Percentiles rank a stretch among this genome's conserved stretches.
Evolutionary conservation across 2,329 filamentous ascomycete species (phyloP).

Genomic region (Colletotrichum ledebouriae): DNA sequence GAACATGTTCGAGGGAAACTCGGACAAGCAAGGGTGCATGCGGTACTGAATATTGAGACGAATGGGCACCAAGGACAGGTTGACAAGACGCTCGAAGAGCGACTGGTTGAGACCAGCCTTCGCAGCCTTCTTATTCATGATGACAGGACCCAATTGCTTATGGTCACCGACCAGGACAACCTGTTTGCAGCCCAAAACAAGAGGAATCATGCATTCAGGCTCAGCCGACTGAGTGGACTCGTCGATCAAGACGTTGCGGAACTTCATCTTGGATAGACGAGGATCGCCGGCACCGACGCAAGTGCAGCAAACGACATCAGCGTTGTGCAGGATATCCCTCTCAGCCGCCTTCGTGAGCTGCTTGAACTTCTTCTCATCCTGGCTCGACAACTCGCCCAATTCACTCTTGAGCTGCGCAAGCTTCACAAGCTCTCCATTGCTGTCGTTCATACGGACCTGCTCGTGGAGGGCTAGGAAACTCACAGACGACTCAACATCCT

Average conservation of each 20-base stretch:
- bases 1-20: constrained; percentile 99
- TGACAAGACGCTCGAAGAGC: constrained; percentile 96
- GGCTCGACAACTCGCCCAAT: constrained; percentile 89
- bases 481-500: constrained; percentile 98
- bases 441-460: constrained; percentile 97
- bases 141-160: constrained; percentile 96
- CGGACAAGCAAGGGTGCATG: constrained; percentile 97
- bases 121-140: constrained; percentile 99
- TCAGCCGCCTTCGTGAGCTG: constrained; percentile 94
- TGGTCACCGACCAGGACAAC: constrained; percentile 99
- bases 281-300: constrained; percentile 98
- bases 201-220: constrained; percentile 98
- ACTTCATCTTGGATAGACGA: constrained; percentile 95
- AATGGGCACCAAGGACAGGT: constrained; percentile 90
- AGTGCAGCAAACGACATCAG: constrained; percentile 98
- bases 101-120: constrained; percentile 98
- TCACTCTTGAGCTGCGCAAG: constrained; percentile 94
- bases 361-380: constrained; percentile 99
- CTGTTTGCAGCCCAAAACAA: constrained; percentile 98
- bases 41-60: constrained; percentile 97
- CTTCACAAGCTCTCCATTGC: constrained; percentile 92
- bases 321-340: constrained; percentile 93
- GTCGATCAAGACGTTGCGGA: constrained; percentile 97
- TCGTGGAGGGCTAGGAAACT: constrained; percentile 95
- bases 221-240: constrained; percentile 98